Evolutionary conservation across 192 early-diverging fungal species (phyloP).

Genomic region (Linnemannia zychae): DNA sequence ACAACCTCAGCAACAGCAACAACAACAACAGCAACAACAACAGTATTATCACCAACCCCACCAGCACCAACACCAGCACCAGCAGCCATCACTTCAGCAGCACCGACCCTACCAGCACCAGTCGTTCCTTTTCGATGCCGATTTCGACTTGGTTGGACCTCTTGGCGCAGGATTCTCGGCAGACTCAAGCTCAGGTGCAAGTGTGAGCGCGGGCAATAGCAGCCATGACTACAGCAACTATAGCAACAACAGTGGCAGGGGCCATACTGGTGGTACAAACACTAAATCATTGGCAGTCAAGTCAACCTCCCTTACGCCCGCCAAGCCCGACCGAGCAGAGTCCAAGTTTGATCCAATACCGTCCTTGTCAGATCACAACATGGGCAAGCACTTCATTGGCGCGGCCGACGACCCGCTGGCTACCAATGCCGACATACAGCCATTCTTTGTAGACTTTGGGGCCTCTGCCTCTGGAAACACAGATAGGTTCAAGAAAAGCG

Average conservation of each 20-base stretch:
- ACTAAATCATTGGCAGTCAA: slow-evolving; percentile 8
- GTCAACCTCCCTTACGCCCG: slow-evolving; percentile 2
- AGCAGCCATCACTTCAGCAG: background rate
- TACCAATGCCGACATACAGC: background rate
- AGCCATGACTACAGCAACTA: background rate
- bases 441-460: slow-evolving; percentile 33
- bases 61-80: background rate
- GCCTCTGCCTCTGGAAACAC: background rate
- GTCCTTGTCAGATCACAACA: background rate
- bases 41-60: background rate
- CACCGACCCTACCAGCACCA: slow-evolving; percentile 3
- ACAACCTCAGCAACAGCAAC: slow-evolving; percentile 14
- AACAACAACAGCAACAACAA: background rate
- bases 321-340: slow-evolving; percentile 17
- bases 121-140: slow-evolving; percentile 17
- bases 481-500: background rate
- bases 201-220: background rate
- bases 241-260: background rate
- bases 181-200: background rate
- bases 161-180: slow-evolving; percentile 4
- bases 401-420: background rate
- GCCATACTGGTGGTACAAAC: slow-evolving; percentile 33
- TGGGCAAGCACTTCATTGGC: background rate
- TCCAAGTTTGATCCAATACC: slow-evolving; percentile 21
- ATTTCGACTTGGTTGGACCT: slow-evolving; percentile 23